A percentile compares a stretch with the other conserved stretches of the same genome.
Conservation (phyloP, 148 eudicot genomes). For the Heliamphora exappendiculata region DNA sequence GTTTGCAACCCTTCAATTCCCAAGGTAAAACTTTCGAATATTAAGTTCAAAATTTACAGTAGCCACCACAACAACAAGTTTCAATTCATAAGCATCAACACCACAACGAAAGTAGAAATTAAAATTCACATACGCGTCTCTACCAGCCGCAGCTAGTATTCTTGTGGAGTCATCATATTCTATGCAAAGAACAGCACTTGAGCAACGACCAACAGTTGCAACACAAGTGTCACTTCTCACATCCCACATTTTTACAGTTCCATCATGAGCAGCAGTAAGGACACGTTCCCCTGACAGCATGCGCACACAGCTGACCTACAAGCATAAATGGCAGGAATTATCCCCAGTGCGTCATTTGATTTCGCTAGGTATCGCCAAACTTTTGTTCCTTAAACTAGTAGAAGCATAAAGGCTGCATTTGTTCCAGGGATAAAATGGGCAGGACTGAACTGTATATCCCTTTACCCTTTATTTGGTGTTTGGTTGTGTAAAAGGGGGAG, state of each 20-base stretch:
- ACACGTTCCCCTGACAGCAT: slow-evolving; percentile 98
- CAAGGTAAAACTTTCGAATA: slow-evolving; percentile 9
- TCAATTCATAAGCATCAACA: not conserved
- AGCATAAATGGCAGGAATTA: slow-evolving; percentile 4
- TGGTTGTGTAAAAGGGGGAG: not conserved
- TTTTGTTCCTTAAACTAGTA: not conserved
- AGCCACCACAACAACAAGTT: not conserved
- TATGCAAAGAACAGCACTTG: slow-evolving; percentile 85
- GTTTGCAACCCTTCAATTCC: slow-evolving; percentile 41
- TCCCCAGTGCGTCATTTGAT: not conserved
- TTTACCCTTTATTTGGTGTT: not conserved
- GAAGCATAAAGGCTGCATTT: not conserved
- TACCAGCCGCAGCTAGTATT: slow-evolving; percentile 79
- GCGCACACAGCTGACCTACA: slow-evolving; percentile 62
- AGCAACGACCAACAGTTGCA: slow-evolving; percentile 90
- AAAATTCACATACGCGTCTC: slow-evolving; percentile 55
- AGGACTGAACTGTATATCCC: not conserved
- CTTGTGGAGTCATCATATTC: slow-evolving; percentile 89
- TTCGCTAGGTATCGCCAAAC: not conserved
- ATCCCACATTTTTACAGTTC: slow-evolving; percentile 97
- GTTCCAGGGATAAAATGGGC: not conserved
- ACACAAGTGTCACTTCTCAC: slow-evolving; percentile 91
- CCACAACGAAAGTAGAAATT: not conserved
- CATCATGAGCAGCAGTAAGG: slow-evolving; percentile 85
- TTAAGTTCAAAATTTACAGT: slow-evolving; percentile 8